Conservation (phyloP, 164 flowering plant genomes). For the Stephania cephalantha region DNA sequence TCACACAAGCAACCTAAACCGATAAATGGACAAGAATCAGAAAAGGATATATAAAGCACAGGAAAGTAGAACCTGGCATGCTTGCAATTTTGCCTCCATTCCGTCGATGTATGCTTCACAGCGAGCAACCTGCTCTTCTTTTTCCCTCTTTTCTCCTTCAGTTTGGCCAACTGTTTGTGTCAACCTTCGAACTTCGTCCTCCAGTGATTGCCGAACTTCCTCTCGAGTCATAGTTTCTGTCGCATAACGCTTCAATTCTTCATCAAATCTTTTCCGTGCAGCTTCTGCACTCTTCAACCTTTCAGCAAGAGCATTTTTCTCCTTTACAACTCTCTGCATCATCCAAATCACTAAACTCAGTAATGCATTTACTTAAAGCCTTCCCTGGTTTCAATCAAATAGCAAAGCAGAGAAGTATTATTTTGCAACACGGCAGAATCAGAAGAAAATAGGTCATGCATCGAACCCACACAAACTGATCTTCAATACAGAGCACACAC, state of each 20-base stretch:
- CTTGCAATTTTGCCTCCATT: slow-evolving; percentile 80
- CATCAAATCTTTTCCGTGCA: slow-evolving; percentile 85
- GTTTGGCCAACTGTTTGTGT: slow-evolving; percentile 91
- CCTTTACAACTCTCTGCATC: slow-evolving; percentile 81
- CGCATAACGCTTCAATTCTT: slow-evolving; percentile 85
- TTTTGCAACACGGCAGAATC: background rate
- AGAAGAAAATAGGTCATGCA: background rate
- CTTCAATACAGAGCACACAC: background rate
- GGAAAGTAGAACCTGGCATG: slow-evolving; percentile 67
- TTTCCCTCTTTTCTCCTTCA: slow-evolving; percentile 87
- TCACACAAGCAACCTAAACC: background rate
- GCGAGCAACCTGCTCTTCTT: slow-evolving; percentile 92
- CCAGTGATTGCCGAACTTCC: slow-evolving; percentile 82
- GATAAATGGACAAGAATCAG: background rate
- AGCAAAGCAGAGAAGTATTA: background rate
- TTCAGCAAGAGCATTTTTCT: slow-evolving; percentile 93
- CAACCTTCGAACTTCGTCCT: slow-evolving; percentile 84
- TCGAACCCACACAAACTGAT: background rate
- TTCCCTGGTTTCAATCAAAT: background rate
- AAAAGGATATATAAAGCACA: background rate
- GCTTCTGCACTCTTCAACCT: slow-evolving; percentile 85
- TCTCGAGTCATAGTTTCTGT: slow-evolving; percentile 80
- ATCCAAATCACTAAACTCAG: background rate
- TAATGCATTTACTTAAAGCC: background rate
- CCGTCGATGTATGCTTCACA: slow-evolving; percentile 94